Base-by-base conservation (phyloP, 139 green algal species). In the Klebsormidium nitens region DNA sequence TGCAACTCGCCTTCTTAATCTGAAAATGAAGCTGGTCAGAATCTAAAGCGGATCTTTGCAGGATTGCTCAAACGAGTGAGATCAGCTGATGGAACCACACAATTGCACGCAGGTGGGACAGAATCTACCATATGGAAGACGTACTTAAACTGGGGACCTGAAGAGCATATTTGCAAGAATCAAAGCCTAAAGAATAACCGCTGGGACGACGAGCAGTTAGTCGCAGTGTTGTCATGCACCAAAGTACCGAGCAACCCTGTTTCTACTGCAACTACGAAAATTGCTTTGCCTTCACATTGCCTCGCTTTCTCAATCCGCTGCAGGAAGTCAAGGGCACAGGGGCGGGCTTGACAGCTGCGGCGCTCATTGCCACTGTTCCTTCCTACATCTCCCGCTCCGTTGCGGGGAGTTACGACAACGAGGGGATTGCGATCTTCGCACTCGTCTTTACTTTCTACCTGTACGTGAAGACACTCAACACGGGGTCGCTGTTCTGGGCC, bases 401-500 rank as follows among this genome's bases (percentile, higher is more conserved):
- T 32, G 84, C 77, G 5, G 86, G 86, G 17, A 83, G 79, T 1
- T 91, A 85, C 64, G 86, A 91, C 58, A 89, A 91, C 60, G 84
- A 91, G 64, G 86, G 83, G 17, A 86, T 98, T 0, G 93, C 93
- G 59, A 97, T 98, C 72, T 96, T 96, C 52, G 84, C 86, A 1
- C 77, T 91, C 56, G 28, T 82, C 34, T 65, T 76, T 64, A 89
- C 84, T 60, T 91, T 91, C 38, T 70, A 76, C 59, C 42, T 80
- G 40, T 80, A 80, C 60, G 39, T 80, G 38, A 80, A 80, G 91
- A 91, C 91, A 0, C 69, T 96, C 2, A 96, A 96, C 80, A 96
- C 87, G 0, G 91, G 91, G 1, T 88, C 71, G 0, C 71, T 97
- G 29, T 67, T 76, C 6, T 97, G 88, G 82, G 85, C 86, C 1